phyloP scores from a whole-genome alignment of 345 rosid genomes.

The Hirschfeldia incana region DNA sequence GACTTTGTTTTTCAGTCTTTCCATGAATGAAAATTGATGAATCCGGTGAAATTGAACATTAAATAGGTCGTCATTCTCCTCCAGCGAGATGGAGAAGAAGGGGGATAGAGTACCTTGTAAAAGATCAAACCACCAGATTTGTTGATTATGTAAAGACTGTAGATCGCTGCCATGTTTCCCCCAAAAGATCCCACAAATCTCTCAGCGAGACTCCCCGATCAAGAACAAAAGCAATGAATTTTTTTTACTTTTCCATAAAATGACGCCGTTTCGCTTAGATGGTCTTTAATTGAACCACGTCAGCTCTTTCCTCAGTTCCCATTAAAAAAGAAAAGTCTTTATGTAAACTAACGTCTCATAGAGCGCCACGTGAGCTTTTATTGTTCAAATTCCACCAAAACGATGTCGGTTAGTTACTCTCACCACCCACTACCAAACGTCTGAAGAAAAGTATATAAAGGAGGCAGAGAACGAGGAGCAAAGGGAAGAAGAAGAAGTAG shows the following conservation, averaged over 20 bases:
- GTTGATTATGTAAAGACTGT: conserved; percentile 82
- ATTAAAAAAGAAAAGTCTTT: neutral
- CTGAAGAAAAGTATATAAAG: conserved; percentile 25
- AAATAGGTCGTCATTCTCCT: neutral
- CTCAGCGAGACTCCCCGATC: conserved; percentile 6
- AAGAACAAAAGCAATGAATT: neutral
- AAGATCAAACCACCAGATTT: conserved; percentile 87
- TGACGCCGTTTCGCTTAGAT: neutral
- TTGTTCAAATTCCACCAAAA: neutral
- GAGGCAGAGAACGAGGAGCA: neutral
- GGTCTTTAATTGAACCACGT: conserved; percentile 28
- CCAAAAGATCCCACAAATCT: conserved; percentile 4
- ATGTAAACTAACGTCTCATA: conserved; percentile 11
- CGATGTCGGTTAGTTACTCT: conserved; percentile 24
- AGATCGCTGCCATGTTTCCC: conserved; percentile 70
- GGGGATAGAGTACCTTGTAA: conserved; percentile 58
- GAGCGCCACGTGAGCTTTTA: conserved; percentile 27
- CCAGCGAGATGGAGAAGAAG: conserved; percentile 2
- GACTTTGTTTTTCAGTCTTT: neutral
- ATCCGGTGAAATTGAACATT: neutral
- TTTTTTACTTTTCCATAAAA: neutral
- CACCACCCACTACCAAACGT: conserved; percentile 32
- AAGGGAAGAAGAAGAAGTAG: conserved; percentile 18
- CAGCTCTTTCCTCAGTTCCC: neutral
- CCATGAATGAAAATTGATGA: neutral